Conservation (phyloP, 2,329 filamentous ascomycete species). For the Diaporthe vexans region DNA sequence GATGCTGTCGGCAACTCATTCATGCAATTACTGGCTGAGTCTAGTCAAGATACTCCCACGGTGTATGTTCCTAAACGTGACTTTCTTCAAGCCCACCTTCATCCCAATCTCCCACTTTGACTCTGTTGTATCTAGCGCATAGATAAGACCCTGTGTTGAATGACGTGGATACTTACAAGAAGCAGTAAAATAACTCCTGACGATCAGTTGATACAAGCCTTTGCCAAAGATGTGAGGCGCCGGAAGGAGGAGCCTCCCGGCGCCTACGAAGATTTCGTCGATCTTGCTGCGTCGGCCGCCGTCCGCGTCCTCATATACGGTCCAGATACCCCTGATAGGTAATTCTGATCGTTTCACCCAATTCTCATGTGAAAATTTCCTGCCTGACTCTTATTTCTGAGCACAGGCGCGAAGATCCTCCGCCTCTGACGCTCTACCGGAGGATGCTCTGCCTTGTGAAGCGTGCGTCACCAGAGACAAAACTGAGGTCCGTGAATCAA, state of each 20-base stretch:
- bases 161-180: background rate
- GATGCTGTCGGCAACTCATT: slow-evolving; percentile 5
- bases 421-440: slow-evolving; percentile 14
- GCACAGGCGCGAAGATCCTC: background rate
- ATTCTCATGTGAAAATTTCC: background rate
- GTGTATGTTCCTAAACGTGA: background rate
- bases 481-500: background rate
- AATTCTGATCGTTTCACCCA: background rate
- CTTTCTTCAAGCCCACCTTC: background rate
- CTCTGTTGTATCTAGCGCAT: no score
- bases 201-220: background rate
- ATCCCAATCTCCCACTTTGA: no score
- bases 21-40: background rate
- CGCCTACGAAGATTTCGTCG: slow-evolving; percentile 23
- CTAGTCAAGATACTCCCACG: background rate
- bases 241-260: slow-evolving; percentile 4
- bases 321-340: background rate
- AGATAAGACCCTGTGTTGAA: background rate
- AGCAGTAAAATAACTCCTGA: background rate
- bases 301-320: background rate
- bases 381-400: background rate
- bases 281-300: slow-evolving; percentile 27
- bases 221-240: slow-evolving; percentile 9
- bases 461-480: background rate
- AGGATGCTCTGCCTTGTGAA: slow-evolving; percentile 16